Evolutionary conservation across 1,284 basidiomycete genomes (phyloP).

Genomic region (Earliella scabrosa): DNA sequence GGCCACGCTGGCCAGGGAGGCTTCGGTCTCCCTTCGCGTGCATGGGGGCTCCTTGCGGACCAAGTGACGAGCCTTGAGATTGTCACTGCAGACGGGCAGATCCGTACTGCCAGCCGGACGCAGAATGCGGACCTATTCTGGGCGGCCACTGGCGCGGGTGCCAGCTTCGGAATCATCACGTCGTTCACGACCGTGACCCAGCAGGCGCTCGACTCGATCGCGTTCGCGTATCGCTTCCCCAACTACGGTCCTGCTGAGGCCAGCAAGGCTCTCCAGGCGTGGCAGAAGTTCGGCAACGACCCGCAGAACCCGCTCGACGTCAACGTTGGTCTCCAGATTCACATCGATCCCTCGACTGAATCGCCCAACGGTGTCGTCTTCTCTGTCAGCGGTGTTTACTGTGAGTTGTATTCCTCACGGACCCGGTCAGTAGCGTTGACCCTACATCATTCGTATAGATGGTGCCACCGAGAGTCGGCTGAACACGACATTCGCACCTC

Average conservation of each 20-base stretch:
- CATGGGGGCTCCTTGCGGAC: slow-evolving; percentile 12
- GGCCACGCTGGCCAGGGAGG: slow-evolving; percentile 13
- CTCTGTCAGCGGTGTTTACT: neutral
- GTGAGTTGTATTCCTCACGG: neutral
- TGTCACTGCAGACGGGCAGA: slow-evolving; percentile 52
- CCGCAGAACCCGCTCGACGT: neutral
- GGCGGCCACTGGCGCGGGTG: slow-evolving; percentile 45
- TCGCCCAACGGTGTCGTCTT: neutral
- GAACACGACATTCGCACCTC: neutral
- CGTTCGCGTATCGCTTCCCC: neutral
- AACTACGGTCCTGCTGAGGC: neutral
- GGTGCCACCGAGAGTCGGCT: neutral
- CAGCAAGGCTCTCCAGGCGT: neutral
- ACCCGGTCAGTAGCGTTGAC: neutral
- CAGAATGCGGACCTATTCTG: slow-evolving; percentile 44
- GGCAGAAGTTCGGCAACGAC: neutral
- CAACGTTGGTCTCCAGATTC: neutral
- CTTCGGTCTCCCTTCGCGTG: slow-evolving; percentile 10
- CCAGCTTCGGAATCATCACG: slow-evolving; percentile 47
- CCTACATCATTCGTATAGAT: neutral
- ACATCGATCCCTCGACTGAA: neutral
- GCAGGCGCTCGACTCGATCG: slow-evolving; percentile 3
- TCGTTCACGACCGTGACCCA: slow-evolving; percentile 30
- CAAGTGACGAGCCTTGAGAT: slow-evolving; percentile 29
- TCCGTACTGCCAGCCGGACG: slow-evolving; percentile 44